phyloP scores from a whole-genome alignment of 1,284 basidiomycete species.

The Cryptococcus sp. region DNA sequence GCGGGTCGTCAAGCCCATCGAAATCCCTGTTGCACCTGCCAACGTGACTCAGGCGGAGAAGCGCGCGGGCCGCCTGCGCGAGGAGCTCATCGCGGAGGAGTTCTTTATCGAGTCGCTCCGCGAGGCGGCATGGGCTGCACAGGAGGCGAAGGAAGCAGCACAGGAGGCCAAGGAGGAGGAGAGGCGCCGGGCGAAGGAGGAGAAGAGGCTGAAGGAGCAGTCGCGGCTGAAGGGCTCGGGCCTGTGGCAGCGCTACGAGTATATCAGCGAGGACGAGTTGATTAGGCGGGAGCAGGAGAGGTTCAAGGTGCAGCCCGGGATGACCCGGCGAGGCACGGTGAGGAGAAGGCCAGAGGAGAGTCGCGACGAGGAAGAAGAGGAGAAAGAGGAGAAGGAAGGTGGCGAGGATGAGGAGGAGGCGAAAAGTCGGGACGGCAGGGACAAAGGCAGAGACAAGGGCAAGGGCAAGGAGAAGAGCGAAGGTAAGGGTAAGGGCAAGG shows the following conservation, averaged over 20 bases:
- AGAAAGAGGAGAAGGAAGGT: constrained; percentile 2
- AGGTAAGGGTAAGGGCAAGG: neutral
- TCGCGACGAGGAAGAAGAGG: constrained; percentile 10
- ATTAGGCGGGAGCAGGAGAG: constrained; percentile 22
- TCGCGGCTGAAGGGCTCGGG: constrained; percentile 37
- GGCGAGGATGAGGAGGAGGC: constrained; percentile 7
- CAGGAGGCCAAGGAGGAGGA: constrained; percentile 25
- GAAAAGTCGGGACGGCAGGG: constrained; percentile 3
- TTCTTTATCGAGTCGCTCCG: constrained; percentile 26
- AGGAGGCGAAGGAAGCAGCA: constrained; percentile 24
- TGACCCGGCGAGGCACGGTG: constrained; percentile 32
- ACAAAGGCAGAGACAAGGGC: neutral
- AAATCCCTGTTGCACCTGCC: constrained; percentile 9
- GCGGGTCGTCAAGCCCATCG: constrained; percentile 22
- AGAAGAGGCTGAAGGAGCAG: constrained; percentile 26
- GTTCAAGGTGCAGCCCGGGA: constrained; percentile 28
- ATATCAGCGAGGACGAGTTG: constrained; percentile 31
- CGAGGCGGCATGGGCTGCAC: constrained; percentile 26
- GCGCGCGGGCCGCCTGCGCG: constrained; percentile 16
- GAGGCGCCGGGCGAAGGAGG: constrained; percentile 24
- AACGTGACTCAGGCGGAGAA: constrained; percentile 20
- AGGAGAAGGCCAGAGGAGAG: constrained; percentile 17
- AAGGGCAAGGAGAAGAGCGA: neutral
- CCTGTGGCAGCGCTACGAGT: constrained; percentile 38
- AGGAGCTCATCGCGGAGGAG: constrained; percentile 26